These are phyloP conservation scores for Phytophthora chlamydospora DNA, from an alignment of 352 stramenopile genomes.

Conservation along the genomic window DNA sequence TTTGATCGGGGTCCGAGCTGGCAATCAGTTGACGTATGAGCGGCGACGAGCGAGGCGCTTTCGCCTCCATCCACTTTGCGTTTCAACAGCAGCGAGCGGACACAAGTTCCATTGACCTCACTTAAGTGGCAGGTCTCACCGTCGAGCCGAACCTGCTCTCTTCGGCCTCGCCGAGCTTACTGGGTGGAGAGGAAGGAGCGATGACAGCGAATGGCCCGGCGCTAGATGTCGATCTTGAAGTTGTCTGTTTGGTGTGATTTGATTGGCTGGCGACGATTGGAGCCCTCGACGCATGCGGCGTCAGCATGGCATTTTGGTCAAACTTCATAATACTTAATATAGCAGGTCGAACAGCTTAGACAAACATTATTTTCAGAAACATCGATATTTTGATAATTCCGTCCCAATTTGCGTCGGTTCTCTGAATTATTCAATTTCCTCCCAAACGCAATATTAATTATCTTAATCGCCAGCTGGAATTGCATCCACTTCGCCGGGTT, in stretches of 20 bases:
- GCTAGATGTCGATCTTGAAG: conserved; percentile 6
- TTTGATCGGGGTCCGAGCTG: no score
- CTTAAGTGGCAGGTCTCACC: conserved; percentile 8
- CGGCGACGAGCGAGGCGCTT: neutral
- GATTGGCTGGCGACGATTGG: no score
- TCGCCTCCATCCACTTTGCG: conserved; percentile 6
- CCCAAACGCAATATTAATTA: no score
- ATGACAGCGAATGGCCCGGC: conserved; percentile 6
- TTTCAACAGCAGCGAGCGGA: conserved; percentile 7
- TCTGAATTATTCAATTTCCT: no score
- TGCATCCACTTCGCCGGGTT: neutral
- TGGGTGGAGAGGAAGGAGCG: conserved; percentile 2
- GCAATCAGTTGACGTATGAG: conserved; percentile 4
- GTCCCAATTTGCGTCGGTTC: no score
- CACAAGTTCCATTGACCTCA: conserved; percentile 4
- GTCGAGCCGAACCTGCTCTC: conserved; percentile 12
- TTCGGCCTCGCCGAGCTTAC: conserved; percentile 1
- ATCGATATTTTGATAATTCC: no score
- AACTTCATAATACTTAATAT: neutral
- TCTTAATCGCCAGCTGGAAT: no score
- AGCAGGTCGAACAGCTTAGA: neutral
- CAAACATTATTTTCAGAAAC: no score
- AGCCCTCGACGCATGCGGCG: no score
- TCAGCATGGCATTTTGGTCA: neutral
- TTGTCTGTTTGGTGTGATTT: neutral